phyloP scores from a whole-genome alignment of 345 rosid genomes.

The Camelina laxa region DNA sequence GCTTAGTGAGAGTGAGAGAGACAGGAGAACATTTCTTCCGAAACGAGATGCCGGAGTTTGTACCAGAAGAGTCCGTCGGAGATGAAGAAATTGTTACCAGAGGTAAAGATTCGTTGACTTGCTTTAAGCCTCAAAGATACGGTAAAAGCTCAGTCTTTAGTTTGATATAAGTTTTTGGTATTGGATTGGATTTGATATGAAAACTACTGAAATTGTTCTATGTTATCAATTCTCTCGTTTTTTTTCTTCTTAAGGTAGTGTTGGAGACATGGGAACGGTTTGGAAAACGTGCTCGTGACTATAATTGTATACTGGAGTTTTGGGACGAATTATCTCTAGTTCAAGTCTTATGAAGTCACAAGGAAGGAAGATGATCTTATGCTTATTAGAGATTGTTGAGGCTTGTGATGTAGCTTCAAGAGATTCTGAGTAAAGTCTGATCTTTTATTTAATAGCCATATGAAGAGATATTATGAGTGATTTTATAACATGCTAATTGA shows the following conservation, averaged over 20 bases:
- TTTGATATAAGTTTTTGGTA: no score
- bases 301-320: constrained; percentile 58
- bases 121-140: constrained; percentile 80
- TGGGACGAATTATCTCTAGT: constrained; percentile 65
- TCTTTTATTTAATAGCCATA: no score
- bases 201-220: constrained; percentile 2
- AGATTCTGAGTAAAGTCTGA: constrained; percentile 48
- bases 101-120: constrained; percentile 43
- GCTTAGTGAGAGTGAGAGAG: no score
- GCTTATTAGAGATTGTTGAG: constrained; percentile 52
- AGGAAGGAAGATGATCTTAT: constrained; percentile 52
- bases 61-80: constrained; percentile 43
- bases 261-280: constrained; percentile 60
- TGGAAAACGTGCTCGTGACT: constrained; percentile 53
- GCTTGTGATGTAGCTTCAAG: constrained; percentile 62
- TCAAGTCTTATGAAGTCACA: constrained; percentile 55
- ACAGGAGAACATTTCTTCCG: constrained; percentile 76
- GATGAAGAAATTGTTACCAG: constrained; percentile 27
- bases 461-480: no score
- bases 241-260: constrained; percentile 46
- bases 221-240: not conserved
- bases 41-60: constrained; percentile 61
- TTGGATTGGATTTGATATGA: not conserved
- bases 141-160: constrained; percentile 42
- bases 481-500: no score